phyloP scores from a whole-genome alignment of 257 asterid species.

The Leptodermis oblonga region DNA sequence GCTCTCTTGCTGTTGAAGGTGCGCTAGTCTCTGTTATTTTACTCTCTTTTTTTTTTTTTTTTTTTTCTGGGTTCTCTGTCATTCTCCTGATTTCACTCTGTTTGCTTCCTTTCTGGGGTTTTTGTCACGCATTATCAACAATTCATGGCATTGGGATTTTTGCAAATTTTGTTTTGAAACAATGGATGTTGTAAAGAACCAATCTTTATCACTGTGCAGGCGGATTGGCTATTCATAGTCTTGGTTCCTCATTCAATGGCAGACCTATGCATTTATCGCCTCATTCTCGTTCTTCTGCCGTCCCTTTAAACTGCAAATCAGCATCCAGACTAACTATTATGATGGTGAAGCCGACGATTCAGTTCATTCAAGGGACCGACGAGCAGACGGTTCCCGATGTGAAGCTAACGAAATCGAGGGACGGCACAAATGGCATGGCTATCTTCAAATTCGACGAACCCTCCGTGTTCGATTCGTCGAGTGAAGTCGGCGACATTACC shows the following conservation, averaged over 20 bases:
- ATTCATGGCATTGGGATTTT: neutral
- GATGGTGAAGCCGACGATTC: constrained; percentile 82
- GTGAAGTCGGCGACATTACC: constrained; percentile 83
- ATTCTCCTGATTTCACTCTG: neutral
- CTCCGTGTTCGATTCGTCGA: constrained; percentile 85
- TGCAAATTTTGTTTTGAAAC: too few relatives aligned
- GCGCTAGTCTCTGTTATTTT: neutral
- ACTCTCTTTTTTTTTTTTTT: too few relatives aligned
- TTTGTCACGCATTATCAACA: neutral
- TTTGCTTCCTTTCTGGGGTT: neutral
- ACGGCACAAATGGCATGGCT: constrained; percentile 90
- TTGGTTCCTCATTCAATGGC: constrained; percentile 66
- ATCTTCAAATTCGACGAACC: constrained; percentile 74
- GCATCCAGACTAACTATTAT: constrained; percentile 30
- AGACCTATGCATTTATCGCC: constrained; percentile 32
- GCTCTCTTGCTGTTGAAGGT: constrained; percentile 44
- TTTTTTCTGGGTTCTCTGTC: neutral
- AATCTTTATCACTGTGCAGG: constrained; percentile 10
- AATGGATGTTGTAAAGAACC: too few relatives aligned
- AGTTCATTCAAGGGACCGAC: constrained; percentile 85
- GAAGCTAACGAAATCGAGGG: constrained; percentile 84
- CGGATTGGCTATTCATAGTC: constrained; percentile 42
- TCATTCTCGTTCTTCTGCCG: constrained; percentile 30
- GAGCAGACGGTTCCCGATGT: constrained; percentile 91
- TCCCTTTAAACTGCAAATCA: constrained; percentile 15